Evolutionary conservation across 768 basidiomycete genomes (phyloP), one percentile per base, ranked within the genome.

Genomic region (Podaxis carcinomalis): DNA sequence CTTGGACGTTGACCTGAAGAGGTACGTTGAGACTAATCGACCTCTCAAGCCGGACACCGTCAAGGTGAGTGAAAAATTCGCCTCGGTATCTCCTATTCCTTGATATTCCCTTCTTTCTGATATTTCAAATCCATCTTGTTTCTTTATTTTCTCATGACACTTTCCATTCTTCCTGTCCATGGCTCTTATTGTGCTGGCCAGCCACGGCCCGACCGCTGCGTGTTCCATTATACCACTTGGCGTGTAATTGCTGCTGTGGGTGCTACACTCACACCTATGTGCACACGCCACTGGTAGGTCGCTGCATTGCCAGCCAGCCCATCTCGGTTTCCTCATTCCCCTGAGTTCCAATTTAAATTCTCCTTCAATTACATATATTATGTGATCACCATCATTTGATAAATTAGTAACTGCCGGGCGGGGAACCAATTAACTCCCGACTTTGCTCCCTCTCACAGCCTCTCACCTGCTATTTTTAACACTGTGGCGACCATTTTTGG

Each of bases 1-100:
- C 75, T 82, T 99, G 59, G 95, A 99, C 70, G 88, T 95, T 60
- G 97, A 99, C 75, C 77, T 99, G 64, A 99, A 98, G 74, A 84
- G 91, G 36, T 99, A 95, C 75, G 97, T 98, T 84, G 97, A 98
- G 71, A 86, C 86, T 40, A 87, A 88, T 53, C 95, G 83, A 71
- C 91, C 92, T 44, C 87, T 98, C 64, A 78, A 85, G 21, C 78
- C 81, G 50, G 83, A 83, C 35, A 85, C 89, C 64, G 87, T 88
- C 74, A 93, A 95, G 88, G 95, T 93, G 68, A 69, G 89, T 65
- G 54, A 44, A 44, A 46, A 36, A 64, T 40, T 44, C 21, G 47
- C 19, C 19, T 49, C 52, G 35, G 44, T 25, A 32, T 32, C 32
- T 32, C 32, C 32, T 32, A 32, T 32, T 32, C 2, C 32, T 32